Evolutionary conservation across 1,284 basidiomycete species (phyloP).

Genomic region (Wallemia mellicola): DNA sequence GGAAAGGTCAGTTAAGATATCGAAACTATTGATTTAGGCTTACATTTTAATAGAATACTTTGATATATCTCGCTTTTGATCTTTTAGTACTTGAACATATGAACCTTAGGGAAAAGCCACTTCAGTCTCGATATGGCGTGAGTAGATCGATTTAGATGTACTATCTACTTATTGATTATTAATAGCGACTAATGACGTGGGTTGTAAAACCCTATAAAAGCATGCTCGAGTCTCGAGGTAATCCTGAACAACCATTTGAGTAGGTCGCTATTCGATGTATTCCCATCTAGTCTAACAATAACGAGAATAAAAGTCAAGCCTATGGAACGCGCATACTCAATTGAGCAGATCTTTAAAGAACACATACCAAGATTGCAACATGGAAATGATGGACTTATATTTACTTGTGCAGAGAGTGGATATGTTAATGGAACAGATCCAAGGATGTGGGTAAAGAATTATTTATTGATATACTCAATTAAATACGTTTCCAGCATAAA

Average conservation of each 20-base stretch:
- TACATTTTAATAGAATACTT: slow-evolving; percentile 26
- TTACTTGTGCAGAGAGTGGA: slow-evolving; percentile 59
- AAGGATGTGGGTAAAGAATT: slow-evolving; percentile 35
- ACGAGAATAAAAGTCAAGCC: slow-evolving; percentile 53
- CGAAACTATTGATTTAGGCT: slow-evolving; percentile 1
- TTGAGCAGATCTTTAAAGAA: slow-evolving; percentile 51
- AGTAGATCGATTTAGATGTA: slow-evolving; percentile 11
- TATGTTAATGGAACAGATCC: slow-evolving; percentile 72
- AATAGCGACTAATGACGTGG: slow-evolving; percentile 47
- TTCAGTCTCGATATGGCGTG: slow-evolving; percentile 75
- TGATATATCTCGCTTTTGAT: slow-evolving; percentile 72
- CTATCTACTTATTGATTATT: slow-evolving; percentile 1
- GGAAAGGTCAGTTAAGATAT: slow-evolving; percentile 23
- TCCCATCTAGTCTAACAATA: not conserved
- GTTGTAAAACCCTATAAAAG: slow-evolving; percentile 51
- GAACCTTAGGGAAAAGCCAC: slow-evolving; percentile 51
- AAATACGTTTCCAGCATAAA: slow-evolving; percentile 38
- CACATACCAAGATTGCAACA: slow-evolving; percentile 73
- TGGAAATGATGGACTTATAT: slow-evolving; percentile 86
- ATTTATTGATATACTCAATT: slow-evolving; percentile 1
- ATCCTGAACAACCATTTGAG: slow-evolving; percentile 57
- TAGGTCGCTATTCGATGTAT: slow-evolving; percentile 18
- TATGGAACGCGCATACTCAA: slow-evolving; percentile 64
- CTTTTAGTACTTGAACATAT: slow-evolving; percentile 61
- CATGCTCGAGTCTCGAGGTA: slow-evolving; percentile 35